A percentile compares a stretch with the other conserved stretches of the same genome.
phyloP scores from a whole-genome alignment of 1,284 basidiomycete species.

The Cerioporus squamosus region DNA sequence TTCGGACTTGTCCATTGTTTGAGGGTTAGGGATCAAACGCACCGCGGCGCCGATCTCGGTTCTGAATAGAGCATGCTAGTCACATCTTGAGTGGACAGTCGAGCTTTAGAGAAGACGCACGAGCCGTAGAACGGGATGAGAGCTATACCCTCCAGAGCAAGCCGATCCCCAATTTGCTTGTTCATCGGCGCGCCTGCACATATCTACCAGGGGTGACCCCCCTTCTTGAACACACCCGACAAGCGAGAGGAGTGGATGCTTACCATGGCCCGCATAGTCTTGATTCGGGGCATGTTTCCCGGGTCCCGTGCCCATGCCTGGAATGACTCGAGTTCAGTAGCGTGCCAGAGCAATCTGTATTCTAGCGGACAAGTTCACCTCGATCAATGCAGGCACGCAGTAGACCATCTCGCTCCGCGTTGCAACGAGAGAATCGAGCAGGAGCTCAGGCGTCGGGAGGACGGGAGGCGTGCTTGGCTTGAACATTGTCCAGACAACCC shows the following conservation, averaged over 20 bases:
- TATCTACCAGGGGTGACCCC: slow-evolving; percentile 26
- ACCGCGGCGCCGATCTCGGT: slow-evolving; percentile 16
- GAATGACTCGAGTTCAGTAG: no score
- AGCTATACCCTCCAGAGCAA: slow-evolving; percentile 30
- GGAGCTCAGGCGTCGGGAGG: slow-evolving; percentile 20
- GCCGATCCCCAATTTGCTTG: slow-evolving; percentile 32
- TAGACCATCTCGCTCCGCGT: slow-evolving; percentile 21
- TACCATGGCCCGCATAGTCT: slow-evolving; percentile 26
- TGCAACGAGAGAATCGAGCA: slow-evolving; percentile 11
- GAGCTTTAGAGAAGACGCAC: slow-evolving; percentile 17
- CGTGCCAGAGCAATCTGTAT: no score
- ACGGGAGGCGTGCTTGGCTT: slow-evolving; percentile 20
- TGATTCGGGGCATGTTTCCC: slow-evolving; percentile 17
- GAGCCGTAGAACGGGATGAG: slow-evolving; percentile 33
- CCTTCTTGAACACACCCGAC: no score
- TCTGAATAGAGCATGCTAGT: neutral
- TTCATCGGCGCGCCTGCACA: slow-evolving; percentile 37
- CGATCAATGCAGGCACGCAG: slow-evolving; percentile 30
- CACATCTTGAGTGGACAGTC: no score
- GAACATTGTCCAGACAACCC: slow-evolving; percentile 16
- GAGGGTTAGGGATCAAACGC: slow-evolving; percentile 13
- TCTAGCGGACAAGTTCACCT: slow-evolving; percentile 18
- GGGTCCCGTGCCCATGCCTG: slow-evolving; percentile 31
- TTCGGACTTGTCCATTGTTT: slow-evolving; percentile 16
- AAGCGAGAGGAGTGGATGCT: no score